phyloP scores from a whole-genome alignment of 2,329 filamentous ascomycete species.

The Curvularia hawaiiensis region DNA sequence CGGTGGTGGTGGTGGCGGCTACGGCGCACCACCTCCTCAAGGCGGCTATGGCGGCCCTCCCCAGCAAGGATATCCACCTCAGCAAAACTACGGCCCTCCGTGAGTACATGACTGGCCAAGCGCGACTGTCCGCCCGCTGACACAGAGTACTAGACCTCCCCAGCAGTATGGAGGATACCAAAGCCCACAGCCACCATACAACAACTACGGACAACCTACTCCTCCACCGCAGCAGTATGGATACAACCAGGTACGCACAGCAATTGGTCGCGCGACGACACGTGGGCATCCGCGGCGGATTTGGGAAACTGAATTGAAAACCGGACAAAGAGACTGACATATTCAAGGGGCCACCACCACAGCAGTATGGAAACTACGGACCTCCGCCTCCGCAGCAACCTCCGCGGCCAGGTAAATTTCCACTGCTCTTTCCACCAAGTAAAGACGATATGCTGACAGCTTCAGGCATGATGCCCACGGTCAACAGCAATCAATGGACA shows the following conservation, averaged over 20 bases:
- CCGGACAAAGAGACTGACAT: background rate
- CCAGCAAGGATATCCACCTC: constrained; percentile 38
- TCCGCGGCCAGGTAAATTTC: constrained; percentile 27
- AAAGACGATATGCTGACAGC: constrained; percentile 35
- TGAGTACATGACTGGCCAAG: constrained; percentile 23
- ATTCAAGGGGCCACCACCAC: constrained; percentile 8
- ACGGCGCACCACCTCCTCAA: constrained; percentile 49
- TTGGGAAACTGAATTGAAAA: background rate
- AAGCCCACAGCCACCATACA: constrained; percentile 48
- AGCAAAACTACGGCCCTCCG: constrained; percentile 39
- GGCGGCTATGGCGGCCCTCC: constrained; percentile 37
- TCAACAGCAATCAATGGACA: constrained; percentile 40
- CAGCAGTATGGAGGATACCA: constrained; percentile 47
- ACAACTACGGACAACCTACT: constrained; percentile 45
- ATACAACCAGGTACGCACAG: constrained; percentile 47
- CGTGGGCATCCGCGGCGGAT: background rate
- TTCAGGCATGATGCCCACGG: constrained; percentile 60
- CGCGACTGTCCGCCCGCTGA: constrained; percentile 18
- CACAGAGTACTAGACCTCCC: constrained; percentile 25
- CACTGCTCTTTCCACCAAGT: background rate
- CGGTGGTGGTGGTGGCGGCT: constrained; percentile 29
- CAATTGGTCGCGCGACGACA: constrained; percentile 8
- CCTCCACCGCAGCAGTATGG: constrained; percentile 52
- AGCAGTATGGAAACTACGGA: constrained; percentile 7
- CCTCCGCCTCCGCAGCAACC: constrained; percentile 33